Evolutionary conservation across 768 basidiomycete species (phyloP), one percentile per base, ranked within the genome.

Genomic region (Lactarius vividus): DNA sequence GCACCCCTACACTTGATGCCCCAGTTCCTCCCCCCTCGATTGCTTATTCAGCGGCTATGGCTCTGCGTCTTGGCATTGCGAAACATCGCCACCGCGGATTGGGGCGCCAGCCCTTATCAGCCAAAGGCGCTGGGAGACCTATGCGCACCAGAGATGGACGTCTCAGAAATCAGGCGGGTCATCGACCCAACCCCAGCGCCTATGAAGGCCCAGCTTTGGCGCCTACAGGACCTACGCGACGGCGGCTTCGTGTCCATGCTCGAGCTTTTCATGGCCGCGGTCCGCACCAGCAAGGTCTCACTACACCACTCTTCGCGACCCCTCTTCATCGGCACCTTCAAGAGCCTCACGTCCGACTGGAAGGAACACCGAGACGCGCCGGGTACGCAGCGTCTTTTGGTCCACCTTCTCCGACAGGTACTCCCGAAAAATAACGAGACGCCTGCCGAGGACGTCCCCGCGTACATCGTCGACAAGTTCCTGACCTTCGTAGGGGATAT

Each of bases 331-430:
- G 59, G 58, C 4, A 65, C 64, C 18, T 52, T 65, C 44, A 49
- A 37, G 42, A 33, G 16, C 26, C 39, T 65, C 35, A 65, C 59
- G 6, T 59, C 64, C 4, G 49, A 61, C n/a, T 65, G 64, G 64
- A 18, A 23, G 26, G 31, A n/a, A 3, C 37, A 49, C 16, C 59
- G 59, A 26, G 59, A 65, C 0, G 33, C 28, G 1, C 52, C 33
- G 4, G 64, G 46, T 9, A 56, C 59, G 44, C 64, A 65, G 29
- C 44, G 72, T 65, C 4, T 70, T 72, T 3, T 66, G 64, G 3
- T 75, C 70, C 16, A 75, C 76, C 20, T 68, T 70, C 58, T 71
- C 63, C 9, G 76, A 74, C 28, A 71, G 42, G 28, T 71, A 71
- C 71, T 77, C 73, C 70, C 63, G 26, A 46, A 28, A 10, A 35